Evolutionary conservation across 345 rosid species (phyloP).

Genomic region (Citrus australasica): DNA sequence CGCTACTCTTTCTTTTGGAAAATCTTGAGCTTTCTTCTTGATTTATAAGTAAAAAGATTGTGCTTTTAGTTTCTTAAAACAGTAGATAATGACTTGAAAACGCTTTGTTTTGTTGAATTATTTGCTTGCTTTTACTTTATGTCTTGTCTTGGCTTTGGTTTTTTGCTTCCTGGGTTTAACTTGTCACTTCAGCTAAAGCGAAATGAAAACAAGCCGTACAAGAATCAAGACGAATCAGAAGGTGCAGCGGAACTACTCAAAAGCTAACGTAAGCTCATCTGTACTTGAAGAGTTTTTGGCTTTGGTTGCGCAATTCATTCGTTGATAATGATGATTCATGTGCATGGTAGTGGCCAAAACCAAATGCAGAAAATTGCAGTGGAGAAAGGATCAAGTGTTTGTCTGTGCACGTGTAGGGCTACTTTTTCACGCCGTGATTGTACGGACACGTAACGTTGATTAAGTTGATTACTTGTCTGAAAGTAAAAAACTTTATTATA

Average conservation of each 20-base stretch:
- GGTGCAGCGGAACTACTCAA: too few species aligned
- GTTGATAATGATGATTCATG: too few species aligned
- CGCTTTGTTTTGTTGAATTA: neutral
- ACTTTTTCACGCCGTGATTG: neutral
- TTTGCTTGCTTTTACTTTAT: neutral
- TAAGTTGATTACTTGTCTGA: neutral
- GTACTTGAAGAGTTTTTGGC: too few species aligned
- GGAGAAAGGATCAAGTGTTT: neutral
- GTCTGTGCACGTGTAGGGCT: neutral
- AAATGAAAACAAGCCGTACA: neutral
- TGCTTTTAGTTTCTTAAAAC: conserved; percentile 1
- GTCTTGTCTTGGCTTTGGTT: neutral
- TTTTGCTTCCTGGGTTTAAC: conserved; percentile 2
- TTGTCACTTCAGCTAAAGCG: neutral
- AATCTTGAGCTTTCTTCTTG: too few species aligned
- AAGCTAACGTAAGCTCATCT: neutral
- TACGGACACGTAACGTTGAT: neutral
- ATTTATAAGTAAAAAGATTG: too few species aligned
- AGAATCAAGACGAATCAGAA: neutral
- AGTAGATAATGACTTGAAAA: neutral
- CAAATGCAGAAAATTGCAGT: neutral
- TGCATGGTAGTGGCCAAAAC: too few species aligned
- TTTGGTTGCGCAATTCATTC: too few species aligned
- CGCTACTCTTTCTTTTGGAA: too few species aligned
- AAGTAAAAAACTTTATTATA: neutral